phyloP scores from a whole-genome alignment of 305 asterid species.

The Solanum hybrid region DNA sequence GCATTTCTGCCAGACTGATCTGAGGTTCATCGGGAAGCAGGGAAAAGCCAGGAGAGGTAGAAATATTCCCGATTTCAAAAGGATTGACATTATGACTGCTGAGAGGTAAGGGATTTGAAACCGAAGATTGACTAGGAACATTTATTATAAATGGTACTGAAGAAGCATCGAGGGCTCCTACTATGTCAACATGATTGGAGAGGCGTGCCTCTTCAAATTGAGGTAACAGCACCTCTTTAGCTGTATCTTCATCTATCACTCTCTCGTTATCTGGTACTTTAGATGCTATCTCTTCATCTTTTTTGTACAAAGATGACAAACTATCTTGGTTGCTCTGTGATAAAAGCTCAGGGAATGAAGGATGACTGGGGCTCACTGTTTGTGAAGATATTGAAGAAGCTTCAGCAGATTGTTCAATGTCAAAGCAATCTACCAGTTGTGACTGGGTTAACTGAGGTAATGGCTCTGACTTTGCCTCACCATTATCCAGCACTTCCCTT shows the following conservation, averaged over 20 bases:
- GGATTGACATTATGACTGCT: constrained; percentile 13
- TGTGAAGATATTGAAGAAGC: constrained; percentile 1
- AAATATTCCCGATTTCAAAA: constrained; percentile 17
- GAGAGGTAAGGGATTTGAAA: constrained; percentile 21
- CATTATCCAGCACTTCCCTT: constrained; percentile 1
- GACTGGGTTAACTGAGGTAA: not conserved
- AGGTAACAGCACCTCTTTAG: constrained; percentile 23
- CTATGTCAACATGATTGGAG: constrained; percentile 23
- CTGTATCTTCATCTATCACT: constrained; percentile 19
- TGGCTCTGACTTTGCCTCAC: not conserved
- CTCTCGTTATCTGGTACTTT: constrained; percentile 15
- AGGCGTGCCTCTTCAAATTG: constrained; percentile 17
- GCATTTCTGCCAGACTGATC: constrained; percentile 43
- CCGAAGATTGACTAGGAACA: constrained; percentile 21
- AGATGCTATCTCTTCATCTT: constrained; percentile 15
- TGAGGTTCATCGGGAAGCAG: constrained; percentile 29
- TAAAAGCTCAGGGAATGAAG: constrained; percentile 4
- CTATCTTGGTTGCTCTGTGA: not conserved
- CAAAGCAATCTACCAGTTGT: constrained; percentile 4
- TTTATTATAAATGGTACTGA: constrained; percentile 14
- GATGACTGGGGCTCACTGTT: not conserved
- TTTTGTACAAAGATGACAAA: constrained; percentile 14
- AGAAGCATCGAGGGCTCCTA: constrained; percentile 13
- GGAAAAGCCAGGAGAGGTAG: constrained; percentile 26
- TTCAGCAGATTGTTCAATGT: not conserved